Evolutionary conservation across 179 eudicot genomes (phyloP), one percentile per base, ranked within the genome.

Genomic region (Vitellaria paradoxa): DNA sequence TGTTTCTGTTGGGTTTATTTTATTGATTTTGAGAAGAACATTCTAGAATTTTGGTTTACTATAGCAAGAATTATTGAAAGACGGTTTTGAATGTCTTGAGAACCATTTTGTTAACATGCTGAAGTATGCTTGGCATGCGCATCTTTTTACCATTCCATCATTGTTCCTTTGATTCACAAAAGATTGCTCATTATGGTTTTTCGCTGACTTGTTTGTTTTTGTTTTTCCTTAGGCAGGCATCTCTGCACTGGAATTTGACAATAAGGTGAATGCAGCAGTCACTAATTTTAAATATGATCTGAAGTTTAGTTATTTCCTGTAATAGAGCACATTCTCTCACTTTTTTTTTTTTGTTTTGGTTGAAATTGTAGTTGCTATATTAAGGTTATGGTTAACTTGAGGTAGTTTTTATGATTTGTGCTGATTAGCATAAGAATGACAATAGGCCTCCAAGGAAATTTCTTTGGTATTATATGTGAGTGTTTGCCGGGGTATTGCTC

Each of bases 191-290:
- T 66, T 53, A 12, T 59, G 75, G 21, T 24, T 20, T 70, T 67
- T 72, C 17, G 65, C 64, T 1, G 6, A 76, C 47, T 61, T 77
- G 50, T 72, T 45, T n/a, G 18, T 49, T 14, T 50, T 65, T 42
- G 17, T 37, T 66, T 62, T 61, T 30, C 52, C 68, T 64, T 84
- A 94, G 98, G 87, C 82, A 65, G 98, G 96, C 20, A 74, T 91
- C 65, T 81, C 97, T 37, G 89, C 91, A 57, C 70, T 94, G 78
- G 92, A 94, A 78, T 92, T 94, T 88, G 97, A 94, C 86, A 80
- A 81, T 60, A 86, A 92, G 98, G 97, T 92, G 79, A 81, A 30
- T 52, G 7, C 70, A 73, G 55, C 49, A 50, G 60, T 24, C 37
- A 37, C 64, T 15, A 56, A 12, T 72, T 77, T 45, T 30, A 45